Conservation (phyloP, 306 rosid genomes). For the Geum urbanum region DNA sequence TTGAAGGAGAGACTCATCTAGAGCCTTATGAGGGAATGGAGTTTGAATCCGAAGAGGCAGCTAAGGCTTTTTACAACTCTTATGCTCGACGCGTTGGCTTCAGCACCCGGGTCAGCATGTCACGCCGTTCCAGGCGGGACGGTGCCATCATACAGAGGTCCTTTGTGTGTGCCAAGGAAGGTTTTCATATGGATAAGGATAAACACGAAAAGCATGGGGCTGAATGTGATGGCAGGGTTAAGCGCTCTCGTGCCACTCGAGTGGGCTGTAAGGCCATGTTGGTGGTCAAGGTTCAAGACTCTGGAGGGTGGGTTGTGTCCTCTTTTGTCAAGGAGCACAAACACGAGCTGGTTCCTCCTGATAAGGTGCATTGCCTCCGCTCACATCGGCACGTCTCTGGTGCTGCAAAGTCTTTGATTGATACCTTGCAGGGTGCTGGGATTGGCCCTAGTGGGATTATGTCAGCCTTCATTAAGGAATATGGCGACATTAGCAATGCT, state of each 20-base stretch:
- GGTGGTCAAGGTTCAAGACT: constrained; percentile 46
- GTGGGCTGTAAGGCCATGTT: constrained; percentile 46
- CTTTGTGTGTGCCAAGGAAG: constrained; percentile 54
- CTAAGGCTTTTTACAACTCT: constrained; percentile 51
- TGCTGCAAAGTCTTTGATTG: constrained; percentile 30
- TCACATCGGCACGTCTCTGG: constrained; percentile 38
- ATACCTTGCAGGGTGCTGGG: constrained; percentile 42
- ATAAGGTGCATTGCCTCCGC: constrained; percentile 34
- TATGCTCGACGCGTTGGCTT: constrained; percentile 52
- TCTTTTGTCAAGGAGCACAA: constrained; percentile 33
- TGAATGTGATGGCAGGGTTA: constrained; percentile 33
- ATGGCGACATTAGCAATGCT: constrained; percentile 32
- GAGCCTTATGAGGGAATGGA: constrained; percentile 49
- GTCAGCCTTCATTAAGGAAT: constrained; percentile 38
- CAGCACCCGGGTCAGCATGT: constrained; percentile 50
- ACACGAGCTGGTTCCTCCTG: constrained; percentile 37
- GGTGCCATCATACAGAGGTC: constrained; percentile 60
- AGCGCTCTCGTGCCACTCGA: constrained; percentile 43
- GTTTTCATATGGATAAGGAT: constrained; percentile 47
- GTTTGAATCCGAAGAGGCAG: constrained; percentile 57
- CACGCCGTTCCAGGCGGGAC: constrained; percentile 47
- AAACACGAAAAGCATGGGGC: constrained; percentile 26
- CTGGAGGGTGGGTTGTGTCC: constrained; percentile 39
- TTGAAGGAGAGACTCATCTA: constrained; percentile 32
- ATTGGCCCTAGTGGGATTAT: constrained; percentile 38